A percentile compares a stretch with the other conserved stretches of the same genome.
phyloP scores from a whole-genome alignment of 345 rosid genomes.

The Brassica incana region DNA sequence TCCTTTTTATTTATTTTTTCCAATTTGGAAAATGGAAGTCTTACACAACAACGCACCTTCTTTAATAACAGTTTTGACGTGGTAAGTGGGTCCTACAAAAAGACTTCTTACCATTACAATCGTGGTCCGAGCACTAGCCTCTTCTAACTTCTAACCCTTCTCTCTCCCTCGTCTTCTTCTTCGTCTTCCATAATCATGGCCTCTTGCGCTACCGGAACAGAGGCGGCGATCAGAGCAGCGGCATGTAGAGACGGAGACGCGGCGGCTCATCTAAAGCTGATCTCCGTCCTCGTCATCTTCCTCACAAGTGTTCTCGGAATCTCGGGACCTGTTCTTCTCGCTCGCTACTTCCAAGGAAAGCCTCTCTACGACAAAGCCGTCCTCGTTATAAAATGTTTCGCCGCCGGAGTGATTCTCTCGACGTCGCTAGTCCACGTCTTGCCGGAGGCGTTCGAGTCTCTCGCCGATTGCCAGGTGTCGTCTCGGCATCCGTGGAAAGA shows the following conservation, averaged over 20 bases:
- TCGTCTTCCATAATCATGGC: constrained; percentile 41
- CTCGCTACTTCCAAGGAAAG: constrained; percentile 74
- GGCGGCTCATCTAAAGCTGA: constrained; percentile 68
- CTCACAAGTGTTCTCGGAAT: constrained; percentile 73
- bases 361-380: constrained; percentile 73
- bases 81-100: constrained; percentile 20
- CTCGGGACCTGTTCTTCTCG: constrained; percentile 64
- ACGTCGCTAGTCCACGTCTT: constrained; percentile 92
- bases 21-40: constrained; percentile 35
- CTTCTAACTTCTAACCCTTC: not conserved
- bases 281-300: constrained; percentile 64
- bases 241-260: constrained; percentile 63
- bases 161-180: not conserved
- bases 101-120: constrained; percentile 9
- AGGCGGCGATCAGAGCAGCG: constrained; percentile 47
- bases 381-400: constrained; percentile 81
- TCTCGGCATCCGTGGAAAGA: constrained; percentile 83
- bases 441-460: constrained; percentile 78
- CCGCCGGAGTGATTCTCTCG: constrained; percentile 94
- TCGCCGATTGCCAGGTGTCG: constrained; percentile 72
- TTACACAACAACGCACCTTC: constrained; percentile 41
- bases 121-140: constrained; percentile 19
- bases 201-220: constrained; percentile 53
- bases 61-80: constrained; percentile 31
- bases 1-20: not conserved